phyloP scores from a whole-genome alignment of 257 asterid genomes.

The Verbascum thapsus region DNA sequence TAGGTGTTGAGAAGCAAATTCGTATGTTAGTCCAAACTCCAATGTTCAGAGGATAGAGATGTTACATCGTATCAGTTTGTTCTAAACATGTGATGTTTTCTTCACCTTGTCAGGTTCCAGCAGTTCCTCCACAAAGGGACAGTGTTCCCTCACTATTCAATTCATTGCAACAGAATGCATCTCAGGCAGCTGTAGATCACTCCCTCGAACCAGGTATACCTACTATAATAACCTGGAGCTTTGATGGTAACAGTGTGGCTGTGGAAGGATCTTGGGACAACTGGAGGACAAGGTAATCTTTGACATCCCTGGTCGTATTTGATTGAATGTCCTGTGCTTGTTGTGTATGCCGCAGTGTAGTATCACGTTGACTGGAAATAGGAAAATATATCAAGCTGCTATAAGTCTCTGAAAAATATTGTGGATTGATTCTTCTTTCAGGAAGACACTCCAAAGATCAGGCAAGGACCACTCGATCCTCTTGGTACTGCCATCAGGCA shows the following conservation, averaged over 20 bases:
- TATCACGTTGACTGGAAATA: slow-evolving; percentile 24
- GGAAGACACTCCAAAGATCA: slow-evolving; percentile 76
- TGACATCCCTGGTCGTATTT: slow-evolving; percentile 16
- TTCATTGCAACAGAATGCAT: slow-evolving; percentile 45
- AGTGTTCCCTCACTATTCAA: slow-evolving; percentile 43
- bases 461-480: slow-evolving; percentile 87
- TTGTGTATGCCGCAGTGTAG: background rate
- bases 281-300: slow-evolving; percentile 76
- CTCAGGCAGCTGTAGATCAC: slow-evolving; percentile 37
- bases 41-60: background rate
- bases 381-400: slow-evolving; percentile 12
- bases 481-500: slow-evolving; percentile 79
- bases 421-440: slow-evolving; percentile 38
- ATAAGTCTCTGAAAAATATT: slow-evolving; percentile 14
- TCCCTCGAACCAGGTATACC: slow-evolving; percentile 54
- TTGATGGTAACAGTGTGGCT: slow-evolving; percentile 71
- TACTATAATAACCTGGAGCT: slow-evolving; percentile 56
- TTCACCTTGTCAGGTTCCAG: slow-evolving; percentile 61
- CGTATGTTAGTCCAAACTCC: background rate
- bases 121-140: slow-evolving; percentile 56
- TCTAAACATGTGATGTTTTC: slow-evolving; percentile 22
- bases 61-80: slow-evolving; percentile 6
- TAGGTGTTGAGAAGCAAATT: background rate
- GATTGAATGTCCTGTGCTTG: slow-evolving; percentile 18
- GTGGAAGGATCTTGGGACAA: slow-evolving; percentile 97